Percentiles rank a stretch among this genome's conserved stretches.
Conservation (phyloP, 2,329 filamentous ascomycete genomes). For the Clonostachys solani region DNA sequence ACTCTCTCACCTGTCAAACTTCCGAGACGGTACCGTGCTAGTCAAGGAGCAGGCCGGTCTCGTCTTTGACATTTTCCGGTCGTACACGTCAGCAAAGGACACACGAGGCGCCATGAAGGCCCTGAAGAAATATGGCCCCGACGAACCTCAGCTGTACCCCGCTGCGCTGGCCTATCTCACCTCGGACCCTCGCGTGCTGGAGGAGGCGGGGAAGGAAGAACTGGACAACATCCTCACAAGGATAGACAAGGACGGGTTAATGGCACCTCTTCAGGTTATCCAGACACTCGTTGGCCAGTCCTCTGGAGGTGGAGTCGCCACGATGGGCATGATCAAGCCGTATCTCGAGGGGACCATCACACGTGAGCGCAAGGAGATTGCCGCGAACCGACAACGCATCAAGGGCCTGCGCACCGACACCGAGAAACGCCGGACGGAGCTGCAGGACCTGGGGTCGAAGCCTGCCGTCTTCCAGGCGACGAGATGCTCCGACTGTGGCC, state of each 20-base stretch:
- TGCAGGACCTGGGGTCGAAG: constrained; percentile 71
- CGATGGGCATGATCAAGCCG: constrained; percentile 94
- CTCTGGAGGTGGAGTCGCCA: constrained; percentile 62
- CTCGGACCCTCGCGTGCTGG: constrained; percentile 73
- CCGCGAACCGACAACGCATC: constrained; percentile 73
- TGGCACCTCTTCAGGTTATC: constrained; percentile 95
- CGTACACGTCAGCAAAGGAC: constrained; percentile 88
- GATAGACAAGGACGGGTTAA: constrained; percentile 85
- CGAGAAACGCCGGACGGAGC: constrained; percentile 71
- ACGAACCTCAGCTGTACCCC: constrained; percentile 88
- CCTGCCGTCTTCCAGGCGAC: constrained; percentile 89
- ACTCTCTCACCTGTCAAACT: constrained; percentile 86
- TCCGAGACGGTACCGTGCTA: constrained; percentile 83
- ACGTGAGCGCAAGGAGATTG: constrained; percentile 83
- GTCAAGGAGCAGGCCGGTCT: constrained; percentile 93
- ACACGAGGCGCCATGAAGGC: constrained; percentile 88
- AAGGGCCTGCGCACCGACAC: constrained; percentile 82
- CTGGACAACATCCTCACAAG: constrained; percentile 74
- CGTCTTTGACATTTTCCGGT: constrained; percentile 92
- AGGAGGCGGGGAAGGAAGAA: constrained; percentile 81
- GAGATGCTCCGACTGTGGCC: constrained; percentile 78
- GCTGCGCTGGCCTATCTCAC: constrained; percentile 92
- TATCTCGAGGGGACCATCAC: constrained; percentile 89
- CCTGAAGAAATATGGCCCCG: constrained; percentile 82
- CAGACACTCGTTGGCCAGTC: constrained; percentile 74